Percentiles rank a stretch among this genome's conserved stretches.
phyloP scores from a whole-genome alignment of 1,139 yeast species.

The Entelexis sorbosivorans region DNA sequence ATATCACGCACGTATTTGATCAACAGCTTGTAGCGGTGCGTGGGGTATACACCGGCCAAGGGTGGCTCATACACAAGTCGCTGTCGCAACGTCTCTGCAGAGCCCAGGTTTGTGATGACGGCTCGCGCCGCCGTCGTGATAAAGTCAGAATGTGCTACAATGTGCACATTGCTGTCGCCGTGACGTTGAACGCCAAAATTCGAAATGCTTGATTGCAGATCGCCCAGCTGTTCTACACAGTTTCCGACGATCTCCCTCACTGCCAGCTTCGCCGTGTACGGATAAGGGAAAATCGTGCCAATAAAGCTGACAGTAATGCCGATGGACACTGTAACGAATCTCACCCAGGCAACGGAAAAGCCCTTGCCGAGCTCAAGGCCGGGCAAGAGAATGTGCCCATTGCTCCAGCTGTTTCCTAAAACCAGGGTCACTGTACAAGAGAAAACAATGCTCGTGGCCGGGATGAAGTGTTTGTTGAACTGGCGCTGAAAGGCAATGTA shows the following conservation, averaged over 20 bases:
- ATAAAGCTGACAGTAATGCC: constrained; percentile 30
- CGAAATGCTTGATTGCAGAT: constrained; percentile 19
- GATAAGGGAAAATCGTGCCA: constrained; percentile 29
- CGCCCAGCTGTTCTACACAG: constrained; percentile 19
- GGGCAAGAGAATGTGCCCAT: constrained; percentile 18
- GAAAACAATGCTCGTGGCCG: constrained; percentile 29
- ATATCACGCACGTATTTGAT: constrained; percentile 16
- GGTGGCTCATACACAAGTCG: constrained; percentile 23
- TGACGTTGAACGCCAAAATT: constrained; percentile 21
- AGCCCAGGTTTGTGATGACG: constrained; percentile 16
- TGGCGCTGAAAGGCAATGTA: constrained; percentile 28
- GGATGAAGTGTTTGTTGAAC: constrained; percentile 27
- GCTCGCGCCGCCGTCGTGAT: constrained; percentile 19
- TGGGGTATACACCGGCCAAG: constrained; percentile 21
- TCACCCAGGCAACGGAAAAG: constrained; percentile 31
- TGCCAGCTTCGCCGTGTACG: constrained; percentile 24
- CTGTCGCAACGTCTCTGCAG: constrained; percentile 18
- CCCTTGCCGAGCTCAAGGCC: constrained; percentile 27
- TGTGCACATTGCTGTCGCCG: constrained; percentile 13
- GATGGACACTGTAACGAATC: constrained; percentile 29
- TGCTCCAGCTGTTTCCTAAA: constrained; percentile 30
- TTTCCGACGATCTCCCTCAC: constrained; percentile 19
- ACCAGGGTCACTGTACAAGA: constrained; percentile 28
- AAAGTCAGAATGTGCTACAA: constrained; percentile 15
- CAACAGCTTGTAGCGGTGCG: constrained; percentile 21